Conservation (phyloP, 441 rosid species). For the Jatropha multifida region DNA sequence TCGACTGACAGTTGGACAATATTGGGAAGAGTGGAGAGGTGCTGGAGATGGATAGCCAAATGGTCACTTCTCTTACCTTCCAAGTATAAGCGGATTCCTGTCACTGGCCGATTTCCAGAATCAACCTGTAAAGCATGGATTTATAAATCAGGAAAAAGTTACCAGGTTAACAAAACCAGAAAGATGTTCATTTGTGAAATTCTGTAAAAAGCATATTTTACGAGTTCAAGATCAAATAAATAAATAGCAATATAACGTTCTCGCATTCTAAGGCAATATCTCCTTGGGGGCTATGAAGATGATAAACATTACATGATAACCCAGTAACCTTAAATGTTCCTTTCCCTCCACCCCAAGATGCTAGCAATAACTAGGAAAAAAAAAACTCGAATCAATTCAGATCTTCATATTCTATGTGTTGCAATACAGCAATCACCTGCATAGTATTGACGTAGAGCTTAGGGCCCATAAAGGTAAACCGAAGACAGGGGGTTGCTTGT, state of each 20-base stretch:
- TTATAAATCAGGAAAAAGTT: conserved; percentile 14
- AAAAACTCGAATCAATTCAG: no score
- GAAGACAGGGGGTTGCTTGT: conserved; percentile 71
- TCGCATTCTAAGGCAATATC: neutral
- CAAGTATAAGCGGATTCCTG: conserved; percentile 81
- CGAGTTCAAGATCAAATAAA: no score
- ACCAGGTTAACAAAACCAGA: conserved; percentile 7
- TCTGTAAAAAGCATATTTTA: neutral
- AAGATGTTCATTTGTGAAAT: neutral
- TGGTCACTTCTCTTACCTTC: conserved; percentile 92
- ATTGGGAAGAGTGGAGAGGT: conserved; percentile 65
- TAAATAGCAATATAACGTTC: neutral
- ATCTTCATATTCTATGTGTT: neutral
- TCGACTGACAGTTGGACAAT: conserved; percentile 62
- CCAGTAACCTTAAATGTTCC: neutral
- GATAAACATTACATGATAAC: neutral
- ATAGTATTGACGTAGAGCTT: conserved; percentile 78
- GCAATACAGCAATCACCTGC: conserved; percentile 42
- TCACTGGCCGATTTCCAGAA: conserved; percentile 75
- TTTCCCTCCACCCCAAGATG: no score
- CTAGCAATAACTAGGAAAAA: no score
- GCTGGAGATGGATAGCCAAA: conserved; percentile 89
- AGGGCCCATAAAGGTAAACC: conserved; percentile 88
- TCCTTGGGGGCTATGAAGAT: neutral
- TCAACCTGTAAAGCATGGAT: conserved; percentile 55